Percentiles rank a stretch among this genome's conserved stretches.
Conservation (phyloP, 176 grass and related monocot genomes). For the Phoenix roebelenii region DNA sequence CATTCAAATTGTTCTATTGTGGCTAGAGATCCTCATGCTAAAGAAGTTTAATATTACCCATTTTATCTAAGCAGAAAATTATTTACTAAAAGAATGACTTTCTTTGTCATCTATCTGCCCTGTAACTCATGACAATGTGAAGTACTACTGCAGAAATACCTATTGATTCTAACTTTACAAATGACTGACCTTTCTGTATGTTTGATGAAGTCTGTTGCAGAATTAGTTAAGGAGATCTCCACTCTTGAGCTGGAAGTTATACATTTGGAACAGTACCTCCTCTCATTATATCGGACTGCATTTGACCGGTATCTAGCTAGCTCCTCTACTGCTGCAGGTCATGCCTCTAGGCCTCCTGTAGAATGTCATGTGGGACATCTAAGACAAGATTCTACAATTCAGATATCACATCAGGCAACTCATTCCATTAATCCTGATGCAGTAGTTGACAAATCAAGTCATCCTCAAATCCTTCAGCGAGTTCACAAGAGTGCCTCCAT, state of each 20-base stretch:
- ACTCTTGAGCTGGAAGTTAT: slow-evolving; percentile 16
- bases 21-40: too few relatives aligned
- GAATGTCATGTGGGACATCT: background rate
- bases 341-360: background rate
- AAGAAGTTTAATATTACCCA: too few relatives aligned
- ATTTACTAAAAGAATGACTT: too few relatives aligned
- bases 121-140: too few relatives aligned
- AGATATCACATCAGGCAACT: slow-evolving; percentile 7
- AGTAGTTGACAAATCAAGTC: slow-evolving; percentile 1
- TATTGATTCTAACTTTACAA: too few relatives aligned
- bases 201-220: slow-evolving; percentile 17
- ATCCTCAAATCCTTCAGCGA: background rate
- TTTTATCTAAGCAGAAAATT: too few relatives aligned
- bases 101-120: too few relatives aligned
- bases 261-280: slow-evolving; percentile 14
- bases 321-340: background rate
- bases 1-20: too few relatives aligned
- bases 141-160: too few relatives aligned
- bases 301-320: slow-evolving; percentile 4
- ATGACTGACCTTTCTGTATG: background rate
- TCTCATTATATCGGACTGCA: slow-evolving; percentile 6
- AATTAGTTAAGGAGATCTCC: slow-evolving; percentile 10
- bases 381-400: slow-evolving; percentile 3
- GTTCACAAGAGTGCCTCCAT: background rate
- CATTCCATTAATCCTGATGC: background rate